Conservation (phyloP, 495 filamentous ascomycete genomes). For the Hypoxylon perforatum region DNA sequence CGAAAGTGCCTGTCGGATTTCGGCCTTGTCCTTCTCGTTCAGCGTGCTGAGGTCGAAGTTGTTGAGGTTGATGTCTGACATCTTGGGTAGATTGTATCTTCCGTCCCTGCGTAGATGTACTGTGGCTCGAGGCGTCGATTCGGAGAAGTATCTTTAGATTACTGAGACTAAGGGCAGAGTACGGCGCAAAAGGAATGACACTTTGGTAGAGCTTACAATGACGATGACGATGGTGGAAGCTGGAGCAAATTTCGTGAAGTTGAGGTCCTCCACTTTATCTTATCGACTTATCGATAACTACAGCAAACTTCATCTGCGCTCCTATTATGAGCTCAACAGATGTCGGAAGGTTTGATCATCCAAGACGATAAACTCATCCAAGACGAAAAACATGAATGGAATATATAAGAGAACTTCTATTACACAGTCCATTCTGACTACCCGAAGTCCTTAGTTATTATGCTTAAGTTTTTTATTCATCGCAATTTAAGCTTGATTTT, state of each 20-base stretch:
- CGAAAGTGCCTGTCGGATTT: conserved; percentile 82
- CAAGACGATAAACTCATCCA: too few relatives aligned
- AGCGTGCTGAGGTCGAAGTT: conserved; percentile 74
- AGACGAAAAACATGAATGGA: too few relatives aligned
- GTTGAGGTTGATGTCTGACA: conserved; percentile 41
- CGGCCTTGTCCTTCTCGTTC: conserved; percentile 82
- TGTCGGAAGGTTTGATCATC: too few relatives aligned
- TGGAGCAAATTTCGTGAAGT: conserved; percentile 10
- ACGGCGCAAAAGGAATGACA: too few relatives aligned
- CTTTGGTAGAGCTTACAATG: background rate
- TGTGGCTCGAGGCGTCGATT: background rate
- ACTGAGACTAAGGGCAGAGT: too few relatives aligned
- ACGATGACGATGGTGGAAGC: conserved; percentile 10
- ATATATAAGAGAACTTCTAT: too few relatives aligned
- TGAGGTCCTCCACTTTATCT: background rate
- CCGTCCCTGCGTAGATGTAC: background rate
- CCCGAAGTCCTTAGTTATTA: background rate
- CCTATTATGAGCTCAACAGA: too few relatives aligned
- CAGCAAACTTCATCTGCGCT: background rate
- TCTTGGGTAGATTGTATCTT: conserved; percentile 1
- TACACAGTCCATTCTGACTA: too few relatives aligned
- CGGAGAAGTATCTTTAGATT: background rate
- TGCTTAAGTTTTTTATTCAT: background rate
- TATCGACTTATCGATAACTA: conserved; percentile 28
- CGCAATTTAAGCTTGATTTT: background rate